These are phyloP conservation scores for Plasmodium fragile DNA, from an alignment of 169 alveolate genomes.

Conservation along the genomic window DNA sequence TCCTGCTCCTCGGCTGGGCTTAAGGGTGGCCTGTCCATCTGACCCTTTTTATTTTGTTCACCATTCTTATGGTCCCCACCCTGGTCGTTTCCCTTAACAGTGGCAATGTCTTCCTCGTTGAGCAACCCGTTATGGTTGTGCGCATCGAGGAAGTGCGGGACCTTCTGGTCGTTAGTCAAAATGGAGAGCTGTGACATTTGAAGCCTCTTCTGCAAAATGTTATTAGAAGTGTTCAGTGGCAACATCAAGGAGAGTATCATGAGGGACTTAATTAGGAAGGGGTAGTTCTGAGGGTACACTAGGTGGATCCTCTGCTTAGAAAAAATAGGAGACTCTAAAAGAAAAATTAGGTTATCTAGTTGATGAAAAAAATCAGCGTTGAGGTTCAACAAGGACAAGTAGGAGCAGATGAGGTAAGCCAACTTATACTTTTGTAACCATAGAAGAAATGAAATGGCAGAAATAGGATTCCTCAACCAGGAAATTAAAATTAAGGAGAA, in stretches of 20 bases:
- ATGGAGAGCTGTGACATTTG: slow-evolving; percentile 62
- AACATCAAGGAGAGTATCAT: slow-evolving; percentile 73
- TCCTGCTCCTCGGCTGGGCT: not conserved
- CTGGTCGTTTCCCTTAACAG: not conserved
- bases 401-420: slow-evolving; percentile 70
- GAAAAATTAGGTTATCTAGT: slow-evolving; percentile 81
- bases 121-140: slow-evolving; percentile 54
- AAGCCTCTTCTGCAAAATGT: slow-evolving; percentile 61
- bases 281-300: slow-evolving; percentile 81
- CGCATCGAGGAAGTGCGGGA: not conserved
- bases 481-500: slow-evolving; percentile 79
- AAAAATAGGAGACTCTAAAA: slow-evolving; percentile 84
- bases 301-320: slow-evolving; percentile 83
- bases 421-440: slow-evolving; percentile 85
- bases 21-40: not conserved
- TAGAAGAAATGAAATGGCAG: slow-evolving; percentile 83
- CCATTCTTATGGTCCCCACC: not conserved
- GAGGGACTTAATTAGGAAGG: slow-evolving; percentile 80
- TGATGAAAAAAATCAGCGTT: slow-evolving; percentile 79
- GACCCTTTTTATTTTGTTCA: too few relatives aligned
- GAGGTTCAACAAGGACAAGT: slow-evolving; percentile 35
- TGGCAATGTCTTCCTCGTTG: not conserved
- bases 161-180: slow-evolving; percentile 12
- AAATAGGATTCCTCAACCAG: slow-evolving; percentile 79
- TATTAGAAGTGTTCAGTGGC: slow-evolving; percentile 66